phyloP scores from a whole-genome alignment of 208 protist genomes.

The Leishmania turanica region DNA sequence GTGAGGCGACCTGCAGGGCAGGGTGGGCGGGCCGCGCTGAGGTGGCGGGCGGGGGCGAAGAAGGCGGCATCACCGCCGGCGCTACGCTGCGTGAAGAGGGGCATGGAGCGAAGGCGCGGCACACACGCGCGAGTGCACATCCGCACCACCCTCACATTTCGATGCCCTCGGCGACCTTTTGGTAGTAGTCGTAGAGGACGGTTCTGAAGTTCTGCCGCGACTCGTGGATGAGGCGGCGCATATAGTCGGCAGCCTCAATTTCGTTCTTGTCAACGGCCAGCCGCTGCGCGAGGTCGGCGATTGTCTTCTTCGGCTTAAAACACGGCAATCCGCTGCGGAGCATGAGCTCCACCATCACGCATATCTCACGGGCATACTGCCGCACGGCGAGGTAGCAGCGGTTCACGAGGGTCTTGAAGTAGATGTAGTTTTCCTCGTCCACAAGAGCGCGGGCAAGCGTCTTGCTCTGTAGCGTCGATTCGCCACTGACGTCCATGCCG shows the following conservation, averaged over 20 bases:
- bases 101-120: too few species aligned
- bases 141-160: conserved; percentile 34
- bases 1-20: neutral
- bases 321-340: conserved; percentile 84
- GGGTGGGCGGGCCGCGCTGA: neutral
- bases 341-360: conserved; percentile 87
- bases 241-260: conserved; percentile 79
- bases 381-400: conserved; percentile 87
- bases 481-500: conserved; percentile 71
- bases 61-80: too few species aligned
- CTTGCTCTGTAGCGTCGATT: conserved; percentile 55
- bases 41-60: too few species aligned
- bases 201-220: conserved; percentile 82
- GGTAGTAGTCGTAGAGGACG: conserved; percentile 84
- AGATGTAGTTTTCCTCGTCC: conserved; percentile 83
- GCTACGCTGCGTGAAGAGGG: neutral
- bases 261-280: conserved; percentile 78
- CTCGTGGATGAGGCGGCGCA: conserved; percentile 78
- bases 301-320: conserved; percentile 86
- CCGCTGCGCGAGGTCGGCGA: conserved; percentile 70
- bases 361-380: conserved; percentile 81
- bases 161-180: conserved; percentile 83
- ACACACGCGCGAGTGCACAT: neutral
- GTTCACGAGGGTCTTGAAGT: conserved; percentile 79
- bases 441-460: conserved; percentile 70